Evolutionary conservation across 176 grass and related monocot species (phyloP), one percentile per base, ranked within the genome.

Genomic region (Cocos nucifera): DNA sequence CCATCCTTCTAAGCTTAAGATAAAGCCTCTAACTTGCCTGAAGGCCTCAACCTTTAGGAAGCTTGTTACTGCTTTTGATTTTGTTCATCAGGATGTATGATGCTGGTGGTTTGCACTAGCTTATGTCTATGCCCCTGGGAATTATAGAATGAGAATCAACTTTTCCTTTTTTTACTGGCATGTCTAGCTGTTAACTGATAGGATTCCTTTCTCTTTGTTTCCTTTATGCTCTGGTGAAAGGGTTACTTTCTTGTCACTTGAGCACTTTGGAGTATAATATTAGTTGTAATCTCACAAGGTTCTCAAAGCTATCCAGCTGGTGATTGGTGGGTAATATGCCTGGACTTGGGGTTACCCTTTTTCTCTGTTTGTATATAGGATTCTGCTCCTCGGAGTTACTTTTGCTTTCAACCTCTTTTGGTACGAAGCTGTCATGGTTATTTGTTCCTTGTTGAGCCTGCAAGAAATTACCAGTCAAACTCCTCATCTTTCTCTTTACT

Each of bases 181-280:
- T 19, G 28, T 61, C 27, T 44, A 44, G 35, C 35, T 44, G 35
- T 44, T 78, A 78, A 81, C 74, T 84, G 70, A 84, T 78, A 75
- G 70, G 56, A 57, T 32, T 75, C 67, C 78, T 64, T 78, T 67
- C 70, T 63, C 69, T 59, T 54, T 64, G 48, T 57, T 55, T n/a
- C 75, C 86, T 89, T 85, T 82, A 75, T 76, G 64, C 75, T 75
- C 62, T 75, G 75, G 64, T 89, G 71, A 85, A 89, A 85, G 86
- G 67, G 66, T 54, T 51, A 65, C 78, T 85, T 85, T 85, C 78
- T 76, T 50, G 72, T 56, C 57, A 69, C 19, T 73, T 63, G 24
- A 70, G 52, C 65, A 29, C 80, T 84, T 80, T 73, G 59, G 27
- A 24, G 70, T 61, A 26, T 67, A 51, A 62, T 73, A 76, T 67